Evolutionary conservation across 805 yeast species (phyloP), one percentile per base, ranked within the genome.

Genomic region (Cyberlindnera sargentensis): DNA sequence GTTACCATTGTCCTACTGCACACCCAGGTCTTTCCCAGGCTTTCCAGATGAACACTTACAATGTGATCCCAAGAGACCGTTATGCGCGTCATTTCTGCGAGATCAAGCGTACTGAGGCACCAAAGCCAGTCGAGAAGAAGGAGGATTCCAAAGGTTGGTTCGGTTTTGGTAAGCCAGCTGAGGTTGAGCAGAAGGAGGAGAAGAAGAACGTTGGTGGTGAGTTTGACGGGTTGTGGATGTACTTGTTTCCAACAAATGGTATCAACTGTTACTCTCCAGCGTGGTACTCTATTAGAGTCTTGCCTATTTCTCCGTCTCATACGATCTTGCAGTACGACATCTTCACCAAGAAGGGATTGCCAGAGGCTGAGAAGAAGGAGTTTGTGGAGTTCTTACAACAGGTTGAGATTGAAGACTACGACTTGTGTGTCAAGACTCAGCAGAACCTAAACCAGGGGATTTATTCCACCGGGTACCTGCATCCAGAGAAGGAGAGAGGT

Each of bases 1-100:
- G 83, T 52, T 78, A 78, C 62, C 84, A 78, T 58, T 78, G 83
- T 58, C 83, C 84, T 36, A 78, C 82, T 8, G 82, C 82, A 2
- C 84, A 78, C 51, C 82, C 82, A 4, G 82, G 82, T 20, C 63
- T 78, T 46, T 67, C 70, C 40, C 56, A 72, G 30, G 80, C 82
- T 9, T 78, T 78, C 64, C 70, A 64, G 51, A 78, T 78, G 81
- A 78, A 73, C 52, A 78, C 84, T n/a, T 78, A 78, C 59, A 73
- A 75, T 49, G 84, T 78, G 44, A 79, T 72, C 31, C 82, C 82
- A 46, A 76, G 72, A 61, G 67, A 66, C 32, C 70, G 76, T 55
- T 76, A 76, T 55, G 78, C 82, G 47, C 73, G 84, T 56, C 84
- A 78, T 63, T 76, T 74, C 55, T 82, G 82, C 23, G 72, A 70